Evolutionary conservation across 352 stramenopile genomes (phyloP), one percentile per base, ranked within the genome.

Genomic region (Phytophthora syringae): DNA sequence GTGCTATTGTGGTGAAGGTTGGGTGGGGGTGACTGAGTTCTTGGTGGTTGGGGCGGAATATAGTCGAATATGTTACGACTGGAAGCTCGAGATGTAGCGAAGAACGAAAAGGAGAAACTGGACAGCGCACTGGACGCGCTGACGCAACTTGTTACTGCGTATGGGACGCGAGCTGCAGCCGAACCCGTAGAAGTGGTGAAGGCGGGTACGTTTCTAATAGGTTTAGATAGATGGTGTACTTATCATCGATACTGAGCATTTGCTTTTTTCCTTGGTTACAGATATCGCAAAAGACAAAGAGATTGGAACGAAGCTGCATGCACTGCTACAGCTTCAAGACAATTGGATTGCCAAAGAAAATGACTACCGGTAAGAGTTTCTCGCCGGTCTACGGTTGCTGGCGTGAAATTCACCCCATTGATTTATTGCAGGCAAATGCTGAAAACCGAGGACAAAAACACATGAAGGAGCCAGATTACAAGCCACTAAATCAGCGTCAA

Each of bases 391-490:
- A 45, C n/a, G 7, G 2, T 22, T 27, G 6, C 39, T n/a, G 18
- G 68, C 10, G 45, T 37, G 21, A 60, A 24, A 24, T 2, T 40
- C 47, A 11, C 27, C 48, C 25, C 34, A 34, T 20, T 53, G n/a
- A 47, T 15, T n/a, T 45, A 50, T 54, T 25, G 12, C 34, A 94
- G 86, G 12, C 86, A 92, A 82, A 90, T 96, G 84, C 80, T 96
- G 16, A 96, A 96, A 70, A 93, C 84, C 0, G 88, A 96, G 59
- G 88, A 96, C 72, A 96, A 96, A 96, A 96, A 47, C 64, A 89
- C 60, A 76, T 96, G 72, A 88, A 90, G 40, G 83, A 92, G 50
- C 43, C 56, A 18, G 88, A 96, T 43, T 93, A 85, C 37, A 75
- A 86, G 3, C 68, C 74, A 32, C 69, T 96, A 25, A 94, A 93